Evolutionary conservation across 2,329 filamentous ascomycete species (phyloP).

Genomic region (Ceratocystiopsis minuta): DNA sequence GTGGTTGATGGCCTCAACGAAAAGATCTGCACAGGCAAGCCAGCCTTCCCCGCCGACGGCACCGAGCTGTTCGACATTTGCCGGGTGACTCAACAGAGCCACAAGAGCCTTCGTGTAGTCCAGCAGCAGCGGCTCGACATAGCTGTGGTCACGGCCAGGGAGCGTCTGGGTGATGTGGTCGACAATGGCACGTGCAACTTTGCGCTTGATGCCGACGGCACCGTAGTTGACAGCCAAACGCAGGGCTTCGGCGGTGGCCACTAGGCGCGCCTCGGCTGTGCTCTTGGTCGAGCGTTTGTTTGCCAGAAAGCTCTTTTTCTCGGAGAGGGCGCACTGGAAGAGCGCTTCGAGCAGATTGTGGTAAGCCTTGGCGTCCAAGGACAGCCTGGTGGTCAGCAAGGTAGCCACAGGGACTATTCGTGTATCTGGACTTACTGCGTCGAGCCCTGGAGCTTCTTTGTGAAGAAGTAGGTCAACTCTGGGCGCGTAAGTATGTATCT

Average conservation of each 20-base stretch:
- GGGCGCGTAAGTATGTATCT: neutral
- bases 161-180: slow-evolving; percentile 68
- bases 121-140: slow-evolving; percentile 50
- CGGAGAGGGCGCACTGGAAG: slow-evolving; percentile 49
- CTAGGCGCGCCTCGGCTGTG: slow-evolving; percentile 38
- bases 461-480: slow-evolving; percentile 11
- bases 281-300: slow-evolving; percentile 28
- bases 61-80: slow-evolving; percentile 66
- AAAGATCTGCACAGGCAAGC: slow-evolving; percentile 53
- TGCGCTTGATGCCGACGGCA: slow-evolving; percentile 47
- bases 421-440: slow-evolving; percentile 5
- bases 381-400: slow-evolving; percentile 2
- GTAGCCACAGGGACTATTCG: too few relatives aligned
- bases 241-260: slow-evolving; percentile 51
- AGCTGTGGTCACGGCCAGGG: slow-evolving; percentile 37
- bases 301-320: slow-evolving; percentile 47
- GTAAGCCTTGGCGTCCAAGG: slow-evolving; percentile 58
- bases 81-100: slow-evolving; percentile 49
- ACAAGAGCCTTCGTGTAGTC: slow-evolving; percentile 66
- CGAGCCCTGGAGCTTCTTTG: slow-evolving; percentile 8
- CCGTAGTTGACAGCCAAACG: slow-evolving; percentile 55
- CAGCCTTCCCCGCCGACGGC: slow-evolving; percentile 40
- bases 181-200: slow-evolving; percentile 61
- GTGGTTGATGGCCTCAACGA: slow-evolving; percentile 41
- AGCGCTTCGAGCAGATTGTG: slow-evolving; percentile 66